Conservation (phyloP, 1,139 yeast species). For the Martiniozyma asiatica region DNA sequence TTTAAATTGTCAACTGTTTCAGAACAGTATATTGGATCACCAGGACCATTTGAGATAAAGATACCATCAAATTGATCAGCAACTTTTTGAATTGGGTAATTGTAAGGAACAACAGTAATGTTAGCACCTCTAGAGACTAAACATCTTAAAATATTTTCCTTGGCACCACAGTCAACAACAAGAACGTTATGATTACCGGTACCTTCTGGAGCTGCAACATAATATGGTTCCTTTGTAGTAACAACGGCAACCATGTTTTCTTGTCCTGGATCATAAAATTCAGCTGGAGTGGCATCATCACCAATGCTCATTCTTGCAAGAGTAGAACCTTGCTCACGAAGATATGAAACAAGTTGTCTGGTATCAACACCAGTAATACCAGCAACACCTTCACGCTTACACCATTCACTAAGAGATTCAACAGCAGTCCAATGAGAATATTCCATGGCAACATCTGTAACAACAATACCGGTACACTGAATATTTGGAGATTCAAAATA, state of each 20-base stretch:
- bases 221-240: slow-evolving; percentile 91
- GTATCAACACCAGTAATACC: slow-evolving; percentile 97
- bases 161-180: slow-evolving; percentile 94
- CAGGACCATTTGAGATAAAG: slow-evolving; percentile 95
- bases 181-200: slow-evolving; percentile 70
- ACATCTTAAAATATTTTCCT: slow-evolving; percentile 90
- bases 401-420: slow-evolving; percentile 90
- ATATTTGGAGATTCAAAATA: slow-evolving; percentile 85
- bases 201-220: slow-evolving; percentile 45
- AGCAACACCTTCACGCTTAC: slow-evolving; percentile 91
- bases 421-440: slow-evolving; percentile 99
- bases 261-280: slow-evolving; percentile 85
- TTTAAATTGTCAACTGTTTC: slow-evolving; percentile 66
- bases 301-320: slow-evolving; percentile 84
- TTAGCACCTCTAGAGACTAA: slow-evolving; percentile 92
- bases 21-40: slow-evolving; percentile 93
- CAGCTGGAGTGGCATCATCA: slow-evolving; percentile 82
- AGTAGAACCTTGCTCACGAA: slow-evolving; percentile 93
- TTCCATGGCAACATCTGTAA: slow-evolving; percentile 87
- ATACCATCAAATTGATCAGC: slow-evolving; percentile 91
- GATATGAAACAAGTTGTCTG: slow-evolving; percentile 79
- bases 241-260: slow-evolving; percentile 88
- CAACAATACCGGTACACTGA: slow-evolving; percentile 93
- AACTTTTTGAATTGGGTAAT: slow-evolving; percentile 83
- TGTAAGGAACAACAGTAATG: slow-evolving; percentile 90